Evolutionary conservation across 108 stramenopile genomes (phyloP), one percentile per base, ranked within the genome.

Genomic region (Chaetoceros tenuissimus): DNA sequence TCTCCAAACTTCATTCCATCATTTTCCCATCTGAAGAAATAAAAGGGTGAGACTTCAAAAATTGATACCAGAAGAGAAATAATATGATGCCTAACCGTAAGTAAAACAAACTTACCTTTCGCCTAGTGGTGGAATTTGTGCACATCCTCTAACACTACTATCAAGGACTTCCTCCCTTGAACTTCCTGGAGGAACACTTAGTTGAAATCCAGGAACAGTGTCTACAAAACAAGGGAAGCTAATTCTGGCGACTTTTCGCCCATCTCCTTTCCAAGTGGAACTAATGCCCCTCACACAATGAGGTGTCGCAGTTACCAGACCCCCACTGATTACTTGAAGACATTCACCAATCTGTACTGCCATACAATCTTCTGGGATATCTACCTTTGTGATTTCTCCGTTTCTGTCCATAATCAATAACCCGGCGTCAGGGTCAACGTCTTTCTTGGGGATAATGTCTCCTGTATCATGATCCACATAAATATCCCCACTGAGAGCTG

Each of bases 301-400:
- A 0, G 95, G 95, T 28, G 95, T 96, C 10, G 95, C 95, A 17
- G 77, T 64, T 10, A 96, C 79, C 13, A 69, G 72, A 16, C 92
- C 92, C 19, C 90, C 92, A 3, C 89, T 91, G 7, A 94, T 28
- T 31, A 96, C 88, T 70, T 96, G 95, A 8, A 87, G 73, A 49
- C 91, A 93, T 72, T 96, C 95, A 28, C 95, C 95, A 21, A 94
- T 79, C 67, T 96, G 95, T 30, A 95, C 82, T 20, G 88, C 92
- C 88, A 94, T 84, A 59, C 89, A 92, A 69, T 94, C 95, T 1
- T 71, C 45, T 2, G 95, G 95, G 27, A 96, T 78, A 13, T 57
- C 51, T 0, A 94, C 87, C 13, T 77, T 67, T 20, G 68, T 59
- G 8, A 73, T 67, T 44, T 70, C 34, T 7, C 85, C 77, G 7